These are phyloP conservation scores for Trypanosoma scelopori DNA, from an alignment of 208 protist species.

Conservation along the genomic window DNA sequence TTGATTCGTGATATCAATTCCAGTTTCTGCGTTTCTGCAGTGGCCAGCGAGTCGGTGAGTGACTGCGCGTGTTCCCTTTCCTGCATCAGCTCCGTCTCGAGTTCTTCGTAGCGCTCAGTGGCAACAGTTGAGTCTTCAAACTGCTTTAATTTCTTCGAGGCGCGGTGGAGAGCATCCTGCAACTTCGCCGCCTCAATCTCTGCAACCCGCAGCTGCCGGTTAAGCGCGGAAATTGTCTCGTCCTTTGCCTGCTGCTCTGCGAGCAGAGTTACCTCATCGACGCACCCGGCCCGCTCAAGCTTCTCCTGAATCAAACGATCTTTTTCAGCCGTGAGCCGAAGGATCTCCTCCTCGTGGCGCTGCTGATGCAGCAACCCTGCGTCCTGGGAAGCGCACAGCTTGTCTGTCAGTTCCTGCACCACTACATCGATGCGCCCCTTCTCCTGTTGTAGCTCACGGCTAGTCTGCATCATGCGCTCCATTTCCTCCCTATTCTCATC, in stretches of 20 bases:
- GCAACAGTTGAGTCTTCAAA: not conserved
- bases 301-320: constrained; percentile 2
- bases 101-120: constrained; percentile 25
- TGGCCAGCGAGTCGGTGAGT: constrained; percentile 2
- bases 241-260: constrained; percentile 11
- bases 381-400: not conserved
- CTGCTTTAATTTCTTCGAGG: constrained; percentile 14
- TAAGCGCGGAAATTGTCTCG: constrained; percentile 8
- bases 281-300: not conserved
- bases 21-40: not conserved
- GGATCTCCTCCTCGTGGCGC: constrained; percentile 15
- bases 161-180: constrained; percentile 19
- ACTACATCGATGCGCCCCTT: not conserved
- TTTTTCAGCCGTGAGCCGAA: not conserved
- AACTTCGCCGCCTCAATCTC: constrained; percentile 19
- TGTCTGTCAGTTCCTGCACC: not conserved
- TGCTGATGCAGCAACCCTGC: not conserved
- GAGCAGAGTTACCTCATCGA: not conserved
- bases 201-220: constrained; percentile 12
- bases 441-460: constrained; percentile 5
- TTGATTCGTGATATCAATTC: constrained; percentile 3
- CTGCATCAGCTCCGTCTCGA: constrained; percentile 28
- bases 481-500: constrained; percentile 15
- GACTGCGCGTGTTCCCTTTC: constrained; percentile 16
- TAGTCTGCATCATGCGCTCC: not conserved